Evolutionary conservation across 768 basidiomycete species (phyloP).

Genomic region (Ramaria sp.): DNA sequence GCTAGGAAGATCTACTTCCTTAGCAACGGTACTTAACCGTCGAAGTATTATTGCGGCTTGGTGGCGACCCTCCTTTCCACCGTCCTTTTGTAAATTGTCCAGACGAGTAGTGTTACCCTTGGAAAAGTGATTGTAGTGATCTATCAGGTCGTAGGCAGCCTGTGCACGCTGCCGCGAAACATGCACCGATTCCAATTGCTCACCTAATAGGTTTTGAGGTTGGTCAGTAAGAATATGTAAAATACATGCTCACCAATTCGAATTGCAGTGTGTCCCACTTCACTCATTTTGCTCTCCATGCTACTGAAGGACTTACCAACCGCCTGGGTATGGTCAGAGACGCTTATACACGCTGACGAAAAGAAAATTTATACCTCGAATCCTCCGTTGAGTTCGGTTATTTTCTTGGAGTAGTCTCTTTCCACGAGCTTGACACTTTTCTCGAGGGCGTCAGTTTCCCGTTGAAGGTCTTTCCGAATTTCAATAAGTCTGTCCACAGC

Average conservation of each 20-base stretch:
- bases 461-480: slow-evolving; percentile 82
- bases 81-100: slow-evolving; percentile 71
- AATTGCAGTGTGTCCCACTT: slow-evolving; percentile 89
- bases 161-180: slow-evolving; percentile 86
- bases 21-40: slow-evolving; percentile 77
- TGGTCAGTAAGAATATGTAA: background rate
- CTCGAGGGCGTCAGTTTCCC: slow-evolving; percentile 86
- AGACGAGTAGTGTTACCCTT: slow-evolving; percentile 66
- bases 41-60: slow-evolving; percentile 83
- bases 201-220: slow-evolving; percentile 40
- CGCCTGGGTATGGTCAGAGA: slow-evolving; percentile 34
- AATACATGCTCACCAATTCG: slow-evolving; percentile 58
- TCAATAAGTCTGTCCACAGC: slow-evolving; percentile 83
- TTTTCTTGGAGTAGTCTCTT: slow-evolving; percentile 87
- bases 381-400: slow-evolving; percentile 84
- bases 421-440: slow-evolving; percentile 82
- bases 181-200: slow-evolving; percentile 92
- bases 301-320: slow-evolving; percentile 80
- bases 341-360: slow-evolving; percentile 3
- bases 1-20: slow-evolving; percentile 81
- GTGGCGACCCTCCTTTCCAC: slow-evolving; percentile 74
- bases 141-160: slow-evolving; percentile 87
- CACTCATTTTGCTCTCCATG: slow-evolving; percentile 86
- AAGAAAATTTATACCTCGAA: slow-evolving; percentile 64
- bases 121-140: slow-evolving; percentile 89